Percentiles rank a stretch among this genome's conserved stretches.
These are phyloP conservation scores for Xylaria cubensis DNA, from an alignment of 495 filamentous ascomycete genomes.

Conservation along the genomic window DNA sequence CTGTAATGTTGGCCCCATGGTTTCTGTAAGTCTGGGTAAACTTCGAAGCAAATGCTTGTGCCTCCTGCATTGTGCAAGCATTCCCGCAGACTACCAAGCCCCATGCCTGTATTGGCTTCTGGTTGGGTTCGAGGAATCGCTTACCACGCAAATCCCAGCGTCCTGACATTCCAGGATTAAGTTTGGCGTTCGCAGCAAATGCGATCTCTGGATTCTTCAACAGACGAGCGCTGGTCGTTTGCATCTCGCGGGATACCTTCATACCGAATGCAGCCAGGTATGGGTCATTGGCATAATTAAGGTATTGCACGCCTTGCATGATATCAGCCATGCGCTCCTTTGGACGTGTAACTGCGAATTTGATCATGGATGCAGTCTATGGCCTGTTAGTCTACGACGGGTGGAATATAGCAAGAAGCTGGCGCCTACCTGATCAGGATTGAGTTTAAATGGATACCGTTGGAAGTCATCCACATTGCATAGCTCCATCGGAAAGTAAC, in stretches of 20 bases:
- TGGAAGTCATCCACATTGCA: constrained; percentile 65
- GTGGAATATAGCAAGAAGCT: not conserved
- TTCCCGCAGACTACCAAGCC: constrained; percentile 55
- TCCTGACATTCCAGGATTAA: constrained; percentile 65
- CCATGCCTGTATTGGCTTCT: constrained; percentile 69
- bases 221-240: constrained; percentile 70
- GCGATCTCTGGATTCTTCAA: constrained; percentile 72
- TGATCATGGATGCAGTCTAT: constrained; percentile 81
- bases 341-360: constrained; percentile 75
- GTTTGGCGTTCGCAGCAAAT: constrained; percentile 60
- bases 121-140: constrained; percentile 72
- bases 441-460: constrained; percentile 80
- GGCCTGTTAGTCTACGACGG: constrained; percentile 30
- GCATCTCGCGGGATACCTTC: constrained; percentile 65
- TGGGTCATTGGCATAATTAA: constrained; percentile 72
- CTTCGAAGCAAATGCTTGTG: constrained; percentile 62
- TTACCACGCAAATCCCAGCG: constrained; percentile 87
- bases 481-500: constrained; percentile 80
- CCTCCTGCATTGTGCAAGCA: constrained; percentile 45
- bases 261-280: constrained; percentile 73
- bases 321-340: constrained; percentile 66
- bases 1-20: constrained; percentile 72
- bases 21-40: constrained; percentile 68
- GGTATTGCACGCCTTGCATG: constrained; percentile 64
- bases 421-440: constrained; percentile 56